Base-by-base conservation (phyloP, 208 protist genomes). In the Leishmania braziliensis region DNA sequence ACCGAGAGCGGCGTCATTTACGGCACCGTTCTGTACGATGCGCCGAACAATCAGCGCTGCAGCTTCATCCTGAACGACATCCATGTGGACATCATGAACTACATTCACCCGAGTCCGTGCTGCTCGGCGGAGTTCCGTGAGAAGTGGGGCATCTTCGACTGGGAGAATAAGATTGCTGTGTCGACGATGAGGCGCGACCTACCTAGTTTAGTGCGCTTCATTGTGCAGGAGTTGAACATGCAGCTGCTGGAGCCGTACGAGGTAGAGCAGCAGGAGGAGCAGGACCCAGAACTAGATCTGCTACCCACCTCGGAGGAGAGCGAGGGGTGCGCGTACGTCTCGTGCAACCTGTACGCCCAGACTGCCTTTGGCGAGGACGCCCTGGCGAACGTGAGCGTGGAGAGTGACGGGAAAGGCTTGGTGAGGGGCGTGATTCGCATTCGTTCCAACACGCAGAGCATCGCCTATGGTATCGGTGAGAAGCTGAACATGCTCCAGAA, bases 131-230 rank as follows among this genome's bases (percentile, higher is more conserved):
- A 98, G 66, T 99, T 99, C 92, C 94, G 99, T 51, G 85, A 87
- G 36, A 99, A 99, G 98, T 99, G 99, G 99, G 88, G 96, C 53
- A 97, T 98, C 86, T 99, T 99, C 81, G 98, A 99, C 85, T 99
- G 99, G 99, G 99, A 99, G 91, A 99, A 99, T 91, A 99, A 99
- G 82, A 95, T 99, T 14, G 87, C 88, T 62, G 92, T 99, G 3
- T 93, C 93, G n/a, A 98, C 97, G 23, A 86, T 89, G 46, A 94
- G 95, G 69, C 86, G 90, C 56, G 84, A 87, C 71, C 62, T 99
- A 10, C 75, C 91, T 12, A 89, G 95, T 75, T 99, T 98, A 84
- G 85, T 99, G 53, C 78, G 97, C 51, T 93, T 98, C 88, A 94
- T 99, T 14, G 87, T 93, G 48, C 85, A 90, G 56, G 82, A 94